These are phyloP conservation scores for Penicillium arizonense DNA, from an alignment of 495 filamentous ascomycete species.

Conservation along the genomic window DNA sequence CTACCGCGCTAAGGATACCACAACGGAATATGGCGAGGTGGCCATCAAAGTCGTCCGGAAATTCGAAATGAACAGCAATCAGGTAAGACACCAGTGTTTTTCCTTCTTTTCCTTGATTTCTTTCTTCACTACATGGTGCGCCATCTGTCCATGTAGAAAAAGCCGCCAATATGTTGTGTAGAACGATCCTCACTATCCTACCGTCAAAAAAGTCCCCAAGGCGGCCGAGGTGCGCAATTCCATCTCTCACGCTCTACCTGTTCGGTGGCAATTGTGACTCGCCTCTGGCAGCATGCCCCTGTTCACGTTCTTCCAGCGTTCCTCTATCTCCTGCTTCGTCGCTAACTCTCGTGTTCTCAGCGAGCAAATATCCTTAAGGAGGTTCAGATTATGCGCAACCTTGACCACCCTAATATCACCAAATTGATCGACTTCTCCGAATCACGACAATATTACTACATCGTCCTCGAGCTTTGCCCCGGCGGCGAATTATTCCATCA, in stretches of 20 bases:
- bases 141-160: constrained; percentile 6
- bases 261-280: constrained; percentile 12
- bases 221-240: constrained; percentile 90
- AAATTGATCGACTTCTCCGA: constrained; percentile 92
- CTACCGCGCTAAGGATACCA: constrained; percentile 78
- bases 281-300: not conserved
- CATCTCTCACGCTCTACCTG: constrained; percentile 23
- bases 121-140: constrained; percentile 9
- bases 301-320: not conserved
- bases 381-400: constrained; percentile 95
- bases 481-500: constrained; percentile 98
- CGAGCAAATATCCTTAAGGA: constrained; percentile 97
- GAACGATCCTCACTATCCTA: constrained; percentile 86
- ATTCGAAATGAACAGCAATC: constrained; percentile 95
- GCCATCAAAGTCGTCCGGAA: constrained; percentile 99
- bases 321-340: not conserved
- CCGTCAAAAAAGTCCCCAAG: constrained; percentile 91
- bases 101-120: constrained; percentile 12
- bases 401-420: constrained; percentile 94
- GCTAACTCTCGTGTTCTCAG: constrained; percentile 44
- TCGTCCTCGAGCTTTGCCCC: constrained; percentile 90
- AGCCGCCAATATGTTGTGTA: constrained; percentile 40
- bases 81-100: constrained; percentile 61
- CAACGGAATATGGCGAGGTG: constrained; percentile 69
- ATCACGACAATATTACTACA: constrained; percentile 93